Percentiles rank a stretch among this genome's conserved stretches.
phyloP scores from a whole-genome alignment of 805 yeast species.

The Wilhelminamyces savonicus region DNA sequence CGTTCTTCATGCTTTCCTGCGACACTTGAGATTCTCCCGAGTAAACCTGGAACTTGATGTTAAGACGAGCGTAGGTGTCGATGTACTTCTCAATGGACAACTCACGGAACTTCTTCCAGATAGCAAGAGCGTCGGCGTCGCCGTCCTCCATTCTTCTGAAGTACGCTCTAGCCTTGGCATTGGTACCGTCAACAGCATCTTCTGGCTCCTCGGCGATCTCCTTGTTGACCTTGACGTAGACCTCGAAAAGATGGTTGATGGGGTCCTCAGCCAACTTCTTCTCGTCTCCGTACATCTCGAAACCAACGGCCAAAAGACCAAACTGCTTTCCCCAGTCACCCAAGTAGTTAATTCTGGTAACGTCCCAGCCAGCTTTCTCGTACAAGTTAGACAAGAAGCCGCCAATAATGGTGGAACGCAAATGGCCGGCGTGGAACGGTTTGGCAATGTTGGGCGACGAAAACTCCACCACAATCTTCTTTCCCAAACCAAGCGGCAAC shows the following conservation, averaged over 20 bases:
- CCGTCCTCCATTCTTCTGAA: slow-evolving; percentile 93
- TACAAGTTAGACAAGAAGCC: slow-evolving; percentile 88
- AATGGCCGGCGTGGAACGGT: slow-evolving; percentile 99
- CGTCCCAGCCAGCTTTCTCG: slow-evolving; percentile 91
- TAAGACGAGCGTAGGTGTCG: slow-evolving; percentile 84
- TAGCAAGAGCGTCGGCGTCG: slow-evolving; percentile 65
- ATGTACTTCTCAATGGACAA: slow-evolving; percentile 81
- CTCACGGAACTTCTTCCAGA: slow-evolving; percentile 90
- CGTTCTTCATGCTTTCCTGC: slow-evolving; percentile 61
- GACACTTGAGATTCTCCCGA: slow-evolving; percentile 96
- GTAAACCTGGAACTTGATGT: slow-evolving; percentile 80
- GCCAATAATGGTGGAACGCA: slow-evolving; percentile 96
- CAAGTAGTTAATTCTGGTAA: slow-evolving; percentile 82
- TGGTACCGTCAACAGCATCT: slow-evolving; percentile 41
- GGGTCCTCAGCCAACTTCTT: slow-evolving; percentile 70
- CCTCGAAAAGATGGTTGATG: slow-evolving; percentile 89
- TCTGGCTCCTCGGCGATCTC: slow-evolving; percentile 65
- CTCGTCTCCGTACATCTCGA: slow-evolving; percentile 76
- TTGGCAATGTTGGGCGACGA: slow-evolving; percentile 98
- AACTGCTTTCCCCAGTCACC: slow-evolving; percentile 99
- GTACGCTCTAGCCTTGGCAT: slow-evolving; percentile 79
- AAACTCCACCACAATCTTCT: slow-evolving; percentile 76
- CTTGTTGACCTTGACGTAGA: slow-evolving; percentile 80
- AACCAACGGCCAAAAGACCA: slow-evolving; percentile 93
- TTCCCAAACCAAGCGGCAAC: slow-evolving; percentile 61